Percentiles rank a stretch among this genome's conserved stretches.
Conservation (phyloP, 768 basidiomycete genomes). For the Podaxis sp. region DNA sequence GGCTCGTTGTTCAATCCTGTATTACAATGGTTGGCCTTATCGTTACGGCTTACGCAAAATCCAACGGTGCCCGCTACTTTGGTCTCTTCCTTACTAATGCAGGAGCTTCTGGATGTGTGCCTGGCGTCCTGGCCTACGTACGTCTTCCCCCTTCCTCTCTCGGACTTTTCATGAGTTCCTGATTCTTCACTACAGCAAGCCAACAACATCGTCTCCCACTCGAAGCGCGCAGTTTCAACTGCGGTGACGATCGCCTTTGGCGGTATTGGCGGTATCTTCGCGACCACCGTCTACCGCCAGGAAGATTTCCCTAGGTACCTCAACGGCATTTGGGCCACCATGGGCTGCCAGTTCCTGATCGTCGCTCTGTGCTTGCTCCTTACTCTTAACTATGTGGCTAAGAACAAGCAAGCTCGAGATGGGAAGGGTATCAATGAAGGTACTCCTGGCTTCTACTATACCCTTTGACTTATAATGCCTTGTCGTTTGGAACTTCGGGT, state of each 20-base stretch:
- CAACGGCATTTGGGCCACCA: slow-evolving; percentile 34
- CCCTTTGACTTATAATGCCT: slow-evolving; percentile 25
- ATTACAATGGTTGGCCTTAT: slow-evolving; percentile 32
- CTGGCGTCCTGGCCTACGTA: slow-evolving; percentile 37
- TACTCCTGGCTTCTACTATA: slow-evolving; percentile 39
- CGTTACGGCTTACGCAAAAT: slow-evolving; percentile 28
- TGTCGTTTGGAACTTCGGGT: background rate
- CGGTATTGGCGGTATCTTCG: slow-evolving; percentile 38
- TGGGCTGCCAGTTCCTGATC: slow-evolving; percentile 33
- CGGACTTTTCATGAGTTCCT: background rate
- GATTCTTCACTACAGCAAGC: slow-evolving; percentile 23
- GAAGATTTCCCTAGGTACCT: slow-evolving; percentile 32
- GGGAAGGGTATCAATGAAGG: slow-evolving; percentile 32
- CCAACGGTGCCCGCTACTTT: slow-evolving; percentile 30
- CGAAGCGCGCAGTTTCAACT: slow-evolving; percentile 38
- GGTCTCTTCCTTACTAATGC: slow-evolving; percentile 35
- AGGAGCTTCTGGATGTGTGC: slow-evolving; percentile 34
- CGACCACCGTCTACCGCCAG: slow-evolving; percentile 35
- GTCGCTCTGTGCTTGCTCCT: slow-evolving; percentile 26
- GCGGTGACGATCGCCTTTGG: slow-evolving; percentile 34
- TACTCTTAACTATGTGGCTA: slow-evolving; percentile 25
- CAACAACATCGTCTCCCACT: slow-evolving; percentile 35
- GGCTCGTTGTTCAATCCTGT: slow-evolving; percentile 30
- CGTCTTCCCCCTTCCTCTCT: slow-evolving; percentile 14
- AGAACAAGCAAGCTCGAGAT: slow-evolving; percentile 30